Conservation (phyloP, 257 asterid species). For the Misopates orontium region DNA sequence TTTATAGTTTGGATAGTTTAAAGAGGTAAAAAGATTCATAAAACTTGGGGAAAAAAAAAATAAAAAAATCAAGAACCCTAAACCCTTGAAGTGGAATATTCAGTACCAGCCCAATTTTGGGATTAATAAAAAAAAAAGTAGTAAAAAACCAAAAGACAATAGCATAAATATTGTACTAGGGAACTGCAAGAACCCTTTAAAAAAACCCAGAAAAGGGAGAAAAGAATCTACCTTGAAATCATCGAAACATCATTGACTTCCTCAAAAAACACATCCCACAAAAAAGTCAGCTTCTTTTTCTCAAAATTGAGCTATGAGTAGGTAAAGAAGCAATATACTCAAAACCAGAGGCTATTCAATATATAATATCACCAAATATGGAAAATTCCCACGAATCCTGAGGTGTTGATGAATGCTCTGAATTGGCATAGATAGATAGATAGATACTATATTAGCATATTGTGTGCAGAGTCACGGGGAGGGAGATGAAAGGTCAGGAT, state of each 20-base stretch:
- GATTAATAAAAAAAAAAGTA: constrained; percentile 2
- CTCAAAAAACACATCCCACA: not conserved
- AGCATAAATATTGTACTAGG: not conserved
- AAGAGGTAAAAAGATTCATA: not conserved
- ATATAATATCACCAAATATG: too few species aligned
- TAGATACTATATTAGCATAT: too few species aligned
- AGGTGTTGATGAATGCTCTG: too few species aligned
- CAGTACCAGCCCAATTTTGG: constrained; percentile 23
- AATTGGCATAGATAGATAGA: too few species aligned
- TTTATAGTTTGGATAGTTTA: constrained; percentile 19
- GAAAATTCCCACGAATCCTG: too few species aligned
- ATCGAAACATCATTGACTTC: constrained; percentile 20
- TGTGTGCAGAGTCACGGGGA: too few species aligned
- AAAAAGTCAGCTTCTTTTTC: not conserved
- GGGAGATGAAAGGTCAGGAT: constrained; percentile 41
- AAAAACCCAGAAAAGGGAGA: constrained; percentile 13
- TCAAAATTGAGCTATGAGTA: constrained; percentile 25
- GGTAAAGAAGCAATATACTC: not conserved
- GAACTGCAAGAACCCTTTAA: too few species aligned
- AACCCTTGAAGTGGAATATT: constrained; percentile 38
- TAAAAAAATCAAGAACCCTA: constrained; percentile 34
- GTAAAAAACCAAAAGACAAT: constrained; percentile 25
- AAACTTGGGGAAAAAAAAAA: not conserved
- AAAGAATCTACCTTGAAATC: constrained; percentile 29
- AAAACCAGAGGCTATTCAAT: too few species aligned